Base-by-base conservation (phyloP, 352 stramenopile genomes). In the Phytophthora litchii region DNA sequence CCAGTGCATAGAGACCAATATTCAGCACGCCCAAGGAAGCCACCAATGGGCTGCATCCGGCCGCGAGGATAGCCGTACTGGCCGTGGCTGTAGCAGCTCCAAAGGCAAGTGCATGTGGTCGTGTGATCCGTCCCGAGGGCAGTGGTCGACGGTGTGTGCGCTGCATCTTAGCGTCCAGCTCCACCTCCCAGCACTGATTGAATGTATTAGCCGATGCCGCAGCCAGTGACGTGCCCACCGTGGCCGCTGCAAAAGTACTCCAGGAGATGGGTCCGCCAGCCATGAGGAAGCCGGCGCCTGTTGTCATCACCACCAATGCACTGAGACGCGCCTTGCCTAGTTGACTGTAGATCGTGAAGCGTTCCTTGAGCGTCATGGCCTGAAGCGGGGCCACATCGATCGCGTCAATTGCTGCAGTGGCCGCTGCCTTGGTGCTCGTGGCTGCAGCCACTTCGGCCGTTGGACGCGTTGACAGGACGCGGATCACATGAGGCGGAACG, bases 181-280 rank as follows among this genome's bases (percentile, higher is more conserved):
- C 80, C 20, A 95, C 74, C 70, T 99, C 97, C 64, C 97, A 97
- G 45, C 98, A 89, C 76, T 99, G 97, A 88, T 99, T 99, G 60
- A 98, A 98, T 23, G 97, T 98, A 68, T 97, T 98, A 27, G 95
- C 95, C 1, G 96, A 96, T 9, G 89, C 92, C 5, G 88, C 92
- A 31, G 96, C 97, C 10, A 99, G 73, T 16, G 92, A 97, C 16
- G 97, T 99, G 16, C 97, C 98, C 0, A 98, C 52, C 1, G 93
- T 97, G 5, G 89, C 89, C 1, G 90, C 88, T 4, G 92, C 84
- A 17, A 99, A 86, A 7, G 92, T 83, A 29, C 87, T 74, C 63
- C 86, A 91, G 20, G 85, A 95, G 48, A 99, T 86, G 7, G 96
- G 96, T 9, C 89, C 89, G 19, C 97, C 97, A 17, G 96, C 96